Base-by-base conservation (phyloP, 176 grass and related monocot genomes). In the Alloteropsis semialata region DNA sequence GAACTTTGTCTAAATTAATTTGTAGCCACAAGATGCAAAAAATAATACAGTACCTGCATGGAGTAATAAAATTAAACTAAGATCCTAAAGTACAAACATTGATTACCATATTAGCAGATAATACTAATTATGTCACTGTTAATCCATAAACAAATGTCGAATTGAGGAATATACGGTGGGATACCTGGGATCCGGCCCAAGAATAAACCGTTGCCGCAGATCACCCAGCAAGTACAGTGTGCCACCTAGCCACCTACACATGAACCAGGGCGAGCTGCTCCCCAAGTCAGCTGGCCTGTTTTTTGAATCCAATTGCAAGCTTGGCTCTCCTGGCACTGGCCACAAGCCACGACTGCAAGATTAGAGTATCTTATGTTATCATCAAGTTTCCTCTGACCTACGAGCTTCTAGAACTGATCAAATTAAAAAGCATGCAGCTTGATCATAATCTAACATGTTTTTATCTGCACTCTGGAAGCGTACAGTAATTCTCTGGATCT, bases 171-270 rank as follows among this genome's bases (percentile, higher is more conserved):
- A 85, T 85, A 32, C 82, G 3, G 61, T 2, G 62, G 18, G 25
- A 67, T 77, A 57, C 73, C 17, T 85, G 63, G 0, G 61, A 77
- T 67, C 25, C n/a, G n/a, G n/a, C n/a, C 82, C 48, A 18, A 25
- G 12, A 66, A 76, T 60, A 49, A 64, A 63, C 36, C 33, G 29
- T 51, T 34, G 70, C 44, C 34, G 49, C 29, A 74, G 29, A 73
- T 27, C 17, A 73, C 45, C 14, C 15, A 8, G 32, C 43, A 12
- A 12, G 13, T 76, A 42, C 59, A 32, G 33, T 50, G 12, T 75
- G 81, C 14, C 39, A 28, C 34, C 3, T 36, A n/a, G 34, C 34
- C 34, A n/a, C 45, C 59, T 51, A 16, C 19, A 36, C 9, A 34
- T 13, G 25, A 55, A 77, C 82, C 25, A 18, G 48, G 5, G 46